Conservation (phyloP, 139 green algal species). For the Trebouxia sp. region DNA sequence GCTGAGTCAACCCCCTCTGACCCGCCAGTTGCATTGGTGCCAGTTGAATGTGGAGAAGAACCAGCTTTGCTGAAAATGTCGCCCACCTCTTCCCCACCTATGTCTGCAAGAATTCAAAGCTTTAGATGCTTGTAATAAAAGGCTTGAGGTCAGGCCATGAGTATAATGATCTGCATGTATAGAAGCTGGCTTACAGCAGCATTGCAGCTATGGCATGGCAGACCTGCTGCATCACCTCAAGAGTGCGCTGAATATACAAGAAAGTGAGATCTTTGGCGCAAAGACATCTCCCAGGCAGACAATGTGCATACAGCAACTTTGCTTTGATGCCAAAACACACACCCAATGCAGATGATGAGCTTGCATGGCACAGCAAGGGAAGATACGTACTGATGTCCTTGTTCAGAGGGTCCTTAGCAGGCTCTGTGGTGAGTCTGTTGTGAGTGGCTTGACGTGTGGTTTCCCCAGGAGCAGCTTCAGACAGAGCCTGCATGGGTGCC, state of each 20-base stretch:
- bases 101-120: neutral
- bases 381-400: constrained; percentile 4
- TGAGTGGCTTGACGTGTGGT: neutral
- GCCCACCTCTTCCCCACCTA: neutral
- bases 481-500: no score
- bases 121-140: neutral
- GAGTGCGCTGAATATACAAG: no score
- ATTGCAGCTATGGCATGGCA: neutral
- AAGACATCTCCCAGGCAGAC: no score
- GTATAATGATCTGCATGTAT: neutral
- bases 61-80: neutral
- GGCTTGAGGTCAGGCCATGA: neutral
- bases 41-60: neutral
- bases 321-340: no score
- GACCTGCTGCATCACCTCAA: neutral
- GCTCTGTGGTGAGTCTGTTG: constrained; percentile 4
- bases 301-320: no score
- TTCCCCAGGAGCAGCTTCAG: neutral
- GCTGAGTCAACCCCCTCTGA: neutral
- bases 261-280: no score
- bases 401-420: neutral
- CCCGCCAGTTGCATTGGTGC: neutral
- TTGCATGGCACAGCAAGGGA: no score
- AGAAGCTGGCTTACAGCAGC: no score
- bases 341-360: no score